Percentiles rank a stretch among this genome's conserved stretches.
Evolutionary conservation across 768 basidiomycete species (phyloP).

Genomic region (Austroboletus eburneus): DNA sequence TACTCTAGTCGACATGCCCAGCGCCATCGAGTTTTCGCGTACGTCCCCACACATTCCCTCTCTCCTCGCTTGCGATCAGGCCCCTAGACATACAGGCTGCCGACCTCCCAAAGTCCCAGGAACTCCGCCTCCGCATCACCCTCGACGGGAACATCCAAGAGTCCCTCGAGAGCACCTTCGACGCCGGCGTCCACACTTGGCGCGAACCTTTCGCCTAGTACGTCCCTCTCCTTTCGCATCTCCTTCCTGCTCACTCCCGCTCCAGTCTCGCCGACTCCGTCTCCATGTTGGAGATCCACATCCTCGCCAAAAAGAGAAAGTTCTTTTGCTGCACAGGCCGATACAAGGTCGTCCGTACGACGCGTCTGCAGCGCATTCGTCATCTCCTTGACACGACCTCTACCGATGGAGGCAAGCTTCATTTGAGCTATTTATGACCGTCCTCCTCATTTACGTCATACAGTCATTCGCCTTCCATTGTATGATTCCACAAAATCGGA

Average conservation of each 20-base stretch:
- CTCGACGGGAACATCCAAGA: constrained; percentile 28
- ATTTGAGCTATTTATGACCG: constrained; percentile 27
- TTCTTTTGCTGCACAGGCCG: constrained; percentile 26
- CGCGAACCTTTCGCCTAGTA: constrained; percentile 29
- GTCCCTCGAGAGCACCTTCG: constrained; percentile 25
- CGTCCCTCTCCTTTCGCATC: constrained; percentile 1
- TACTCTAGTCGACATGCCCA: too few species aligned
- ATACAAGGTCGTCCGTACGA: constrained; percentile 27
- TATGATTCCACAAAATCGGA: constrained; percentile 29
- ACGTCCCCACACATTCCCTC: neutral
- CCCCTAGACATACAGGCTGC: constrained; percentile 20
- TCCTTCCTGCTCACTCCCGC: constrained; percentile 8
- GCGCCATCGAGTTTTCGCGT: constrained; percentile 23
- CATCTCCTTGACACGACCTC: constrained; percentile 26
- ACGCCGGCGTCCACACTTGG: constrained; percentile 25
- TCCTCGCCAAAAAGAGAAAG: constrained; percentile 25
- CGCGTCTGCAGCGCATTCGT: constrained; percentile 22
- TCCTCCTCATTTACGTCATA: constrained; percentile 29
- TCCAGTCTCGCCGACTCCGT: constrained; percentile 15
- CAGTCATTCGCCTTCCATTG: constrained; percentile 31
- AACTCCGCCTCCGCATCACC: constrained; percentile 24
- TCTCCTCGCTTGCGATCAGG: neutral
- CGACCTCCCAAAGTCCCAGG: constrained; percentile 21
- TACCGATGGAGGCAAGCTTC: constrained; percentile 26
- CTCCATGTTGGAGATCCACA: constrained; percentile 27